Evolutionary conservation across 2,329 filamentous ascomycete species (phyloP), one percentile per base, ranked within the genome.

Genomic region (Aspergillus texensis): DNA sequence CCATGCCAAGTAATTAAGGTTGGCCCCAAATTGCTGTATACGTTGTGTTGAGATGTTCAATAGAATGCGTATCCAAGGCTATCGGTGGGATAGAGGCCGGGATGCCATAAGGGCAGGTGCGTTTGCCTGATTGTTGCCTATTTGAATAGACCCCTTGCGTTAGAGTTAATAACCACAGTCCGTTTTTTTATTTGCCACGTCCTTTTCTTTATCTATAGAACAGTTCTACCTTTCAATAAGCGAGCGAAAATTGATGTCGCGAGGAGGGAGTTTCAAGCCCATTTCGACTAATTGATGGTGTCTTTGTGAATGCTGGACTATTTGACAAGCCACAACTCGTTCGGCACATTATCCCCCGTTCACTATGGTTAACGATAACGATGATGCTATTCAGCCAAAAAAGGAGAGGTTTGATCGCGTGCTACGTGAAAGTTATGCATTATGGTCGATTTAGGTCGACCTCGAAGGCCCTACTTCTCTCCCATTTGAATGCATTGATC

Each of bases 361-460:
- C 8, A 21, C 9, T 9, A 53, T 24, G 50, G 30, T 4, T 16
- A 4, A 16, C 14, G 34, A 36, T 36, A 16, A 53, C 19, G 30
- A 53, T 34, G 66, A 69, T 60, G 62, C 62, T 16, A 60, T 21
- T 32, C 65, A 63, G 57, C 67, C 62, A 56, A 63, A 32, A 48
- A 55, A 68, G 45, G 65, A 70, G 60, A 14, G 50, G 54, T 71
- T 66, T 46, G 45, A 9, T 50, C 56, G 62, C 3, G 55, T 65
- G 34, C 65, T 70, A 30, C 43, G 66, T 30, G 52, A 66, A 28
- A 68, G 66, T 41, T 56, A 66, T 26, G 45, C 45, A 11, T 66
- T 30, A 62, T 68, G 60, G 65, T 55, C 62, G 6, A 66, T 59
- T 12, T 67, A 70, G 60, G 52, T 59, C 10, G 59, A 34, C 6